A percentile compares a stretch with the other conserved stretches of the same genome.
phyloP scores from a whole-genome alignment of 2,329 filamentous ascomycete genomes.

The Truncatella angustata region DNA sequence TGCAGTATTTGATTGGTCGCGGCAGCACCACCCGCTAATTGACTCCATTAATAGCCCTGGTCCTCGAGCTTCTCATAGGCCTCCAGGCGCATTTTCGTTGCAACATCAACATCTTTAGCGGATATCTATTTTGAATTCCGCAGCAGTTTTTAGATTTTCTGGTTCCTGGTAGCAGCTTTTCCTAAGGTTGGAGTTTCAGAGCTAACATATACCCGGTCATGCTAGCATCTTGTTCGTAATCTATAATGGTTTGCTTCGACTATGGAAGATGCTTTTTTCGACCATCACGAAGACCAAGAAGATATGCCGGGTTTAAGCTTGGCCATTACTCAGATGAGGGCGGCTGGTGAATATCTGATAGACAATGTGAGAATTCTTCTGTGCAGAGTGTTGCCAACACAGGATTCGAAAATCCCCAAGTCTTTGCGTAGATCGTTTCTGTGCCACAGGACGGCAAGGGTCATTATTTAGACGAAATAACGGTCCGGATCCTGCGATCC shows the following conservation, averaged over 20 bases:
- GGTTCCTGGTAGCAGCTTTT: too few species aligned
- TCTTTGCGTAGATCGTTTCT: background rate
- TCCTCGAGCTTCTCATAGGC: background rate
- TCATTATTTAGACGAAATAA: background rate
- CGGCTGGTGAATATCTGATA: too few species aligned
- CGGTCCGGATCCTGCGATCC: background rate
- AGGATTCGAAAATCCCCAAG: conserved; percentile 3
- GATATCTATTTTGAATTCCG: background rate
- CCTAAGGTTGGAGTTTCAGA: background rate
- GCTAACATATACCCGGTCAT: too few species aligned
- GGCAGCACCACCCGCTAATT: background rate
- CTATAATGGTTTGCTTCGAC: too few species aligned
- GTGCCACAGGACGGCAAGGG: background rate
- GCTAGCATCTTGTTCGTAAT: too few species aligned
- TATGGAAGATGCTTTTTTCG: too few species aligned
- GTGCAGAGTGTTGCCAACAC: too few species aligned
- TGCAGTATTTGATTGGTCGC: background rate
- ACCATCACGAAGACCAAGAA: too few species aligned
- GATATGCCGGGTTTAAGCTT: too few species aligned
- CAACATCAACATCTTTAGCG: background rate
- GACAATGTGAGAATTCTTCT: conserved; percentile 2
- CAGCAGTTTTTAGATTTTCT: too few species aligned
- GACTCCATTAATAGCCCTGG: background rate
- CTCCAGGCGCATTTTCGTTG: background rate
- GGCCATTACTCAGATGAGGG: too few species aligned